Evolutionary conservation across 2,329 filamentous ascomycete species (phyloP), one percentile per base, ranked within the genome.

Genomic region (Clathrospora elynae): DNA sequence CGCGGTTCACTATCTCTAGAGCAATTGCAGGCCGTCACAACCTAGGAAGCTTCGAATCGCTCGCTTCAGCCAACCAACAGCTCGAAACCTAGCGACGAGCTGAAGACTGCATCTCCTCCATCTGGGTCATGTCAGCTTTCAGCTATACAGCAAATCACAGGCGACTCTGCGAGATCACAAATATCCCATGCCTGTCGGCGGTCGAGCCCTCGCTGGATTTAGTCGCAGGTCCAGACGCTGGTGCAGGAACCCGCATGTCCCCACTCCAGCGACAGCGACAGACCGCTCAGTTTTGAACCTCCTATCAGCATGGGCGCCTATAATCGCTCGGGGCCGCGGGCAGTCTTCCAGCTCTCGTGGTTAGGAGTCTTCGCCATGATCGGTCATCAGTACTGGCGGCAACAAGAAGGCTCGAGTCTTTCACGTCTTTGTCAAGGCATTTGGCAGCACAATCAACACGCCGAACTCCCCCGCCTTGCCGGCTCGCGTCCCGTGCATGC

Each of bases 241-340:
- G 36, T 53, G 53, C 51, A 60, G 58, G 58, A 61, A 61, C 58
- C 58, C 58, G 54, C 39, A 43, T 22, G 43, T 47, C 28, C 31
- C 41, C 38, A 43, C 38, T 32, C 11, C 31, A 33, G 31, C 29
- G 26, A 32, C 35, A 38, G 18, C 35, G 17, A n/a, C 28, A 46
- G 35, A 43, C 35, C 25, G 37, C 44, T 50, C 38, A 30, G 34
- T 34, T 42, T 38, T 38, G 40, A 25, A 29, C 34, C 22, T 41
- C 43, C 42, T 53, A 40, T 48, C 46, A 45, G 45, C 45, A 49
- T 29, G 40, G 31, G 44, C 42, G 39, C 37, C 49, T 57, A 52
- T 51, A 54, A 46, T 54, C 51, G 42, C 42, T 30, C 35, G 9
- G 24, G 9, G 24, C 22, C 46, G 40, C 34, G 52, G 43, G 40